Evolutionary conservation across 805 yeast genomes (phyloP).

Genomic region (Nakazawaea holstii): DNA sequence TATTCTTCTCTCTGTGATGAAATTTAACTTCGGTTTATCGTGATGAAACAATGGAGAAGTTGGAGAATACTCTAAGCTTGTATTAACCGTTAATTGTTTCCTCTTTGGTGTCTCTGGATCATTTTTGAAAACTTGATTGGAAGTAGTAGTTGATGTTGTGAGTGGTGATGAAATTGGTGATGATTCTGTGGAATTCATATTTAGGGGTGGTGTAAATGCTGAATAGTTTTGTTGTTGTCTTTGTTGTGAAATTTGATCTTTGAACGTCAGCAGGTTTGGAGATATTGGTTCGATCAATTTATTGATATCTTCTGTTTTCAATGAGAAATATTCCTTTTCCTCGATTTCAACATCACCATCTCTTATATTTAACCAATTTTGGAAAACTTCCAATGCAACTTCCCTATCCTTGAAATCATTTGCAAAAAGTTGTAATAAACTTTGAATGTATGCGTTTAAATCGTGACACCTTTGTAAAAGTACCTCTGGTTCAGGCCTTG

Average conservation of each 20-base stretch:
- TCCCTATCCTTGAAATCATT: slow-evolving; percentile 10
- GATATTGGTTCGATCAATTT: slow-evolving; percentile 17
- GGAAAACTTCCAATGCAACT: slow-evolving; percentile 15
- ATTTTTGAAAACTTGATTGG: neutral
- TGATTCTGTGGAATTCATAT: slow-evolving; percentile 6
- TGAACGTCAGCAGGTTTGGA: neutral
- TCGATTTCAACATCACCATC: slow-evolving; percentile 25
- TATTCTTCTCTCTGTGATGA: slow-evolving; percentile 8
- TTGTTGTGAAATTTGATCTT: slow-evolving; percentile 6
- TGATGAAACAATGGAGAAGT: slow-evolving; percentile 5
- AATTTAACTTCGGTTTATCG: slow-evolving; percentile 3
- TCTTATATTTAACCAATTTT: slow-evolving; percentile 24
- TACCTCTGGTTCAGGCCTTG: slow-evolving; percentile 27
- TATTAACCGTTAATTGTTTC: slow-evolving; percentile 6
- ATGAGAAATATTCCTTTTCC: slow-evolving; percentile 11
- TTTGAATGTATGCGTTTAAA: slow-evolving; percentile 33
- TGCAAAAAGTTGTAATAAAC: slow-evolving; percentile 23
- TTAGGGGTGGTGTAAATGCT: neutral
- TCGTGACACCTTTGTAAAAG: slow-evolving; percentile 33
- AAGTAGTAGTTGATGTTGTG: neutral
- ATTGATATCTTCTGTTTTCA: slow-evolving; percentile 21
- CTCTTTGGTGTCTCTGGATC: slow-evolving; percentile 4
- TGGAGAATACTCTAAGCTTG: slow-evolving; percentile 10
- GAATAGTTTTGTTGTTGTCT: neutral
- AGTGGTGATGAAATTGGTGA: slow-evolving; percentile 8